Percentiles rank a stretch among this genome's conserved stretches.
Conservation (phyloP, 2,329 filamentous ascomycete species). For the Paradendryphiella salina region DNA sequence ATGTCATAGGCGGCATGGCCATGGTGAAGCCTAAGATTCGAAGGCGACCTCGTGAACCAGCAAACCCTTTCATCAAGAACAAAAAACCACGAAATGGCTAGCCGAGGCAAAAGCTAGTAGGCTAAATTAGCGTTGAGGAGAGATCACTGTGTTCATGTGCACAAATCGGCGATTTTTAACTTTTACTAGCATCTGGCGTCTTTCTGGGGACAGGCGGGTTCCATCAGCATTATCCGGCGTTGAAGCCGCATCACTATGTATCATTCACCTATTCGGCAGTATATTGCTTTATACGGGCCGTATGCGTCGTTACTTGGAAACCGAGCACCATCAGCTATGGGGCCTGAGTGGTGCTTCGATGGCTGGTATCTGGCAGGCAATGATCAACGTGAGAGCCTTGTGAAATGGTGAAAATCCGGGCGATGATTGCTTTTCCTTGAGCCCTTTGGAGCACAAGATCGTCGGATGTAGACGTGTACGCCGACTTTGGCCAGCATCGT, state of each 20-base stretch:
- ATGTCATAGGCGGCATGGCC: conserved; percentile 29
- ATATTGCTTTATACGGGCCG: conserved; percentile 11
- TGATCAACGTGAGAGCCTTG: conserved; percentile 20
- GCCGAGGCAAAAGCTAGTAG: not conserved
- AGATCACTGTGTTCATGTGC: conserved; percentile 6
- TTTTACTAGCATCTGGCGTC: conserved; percentile 3
- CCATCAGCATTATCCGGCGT: conserved; percentile 13
- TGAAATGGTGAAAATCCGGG: conserved; percentile 3
- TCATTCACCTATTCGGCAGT: conserved; percentile 5
- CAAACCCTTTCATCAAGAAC: conserved; percentile 35
- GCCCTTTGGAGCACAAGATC: not conserved
- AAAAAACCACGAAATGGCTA: conserved; percentile 36
- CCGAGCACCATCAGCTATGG: conserved; percentile 14
- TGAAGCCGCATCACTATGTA: conserved; percentile 3
- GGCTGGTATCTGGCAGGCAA: conserved; percentile 20
- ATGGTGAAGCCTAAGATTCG: conserved; percentile 40
- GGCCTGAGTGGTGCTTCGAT: conserved; percentile 14
- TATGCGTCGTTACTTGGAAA: conserved; percentile 8
- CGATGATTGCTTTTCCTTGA: not conserved
- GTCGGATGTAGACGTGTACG: not conserved
- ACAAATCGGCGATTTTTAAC: conserved; percentile 5
- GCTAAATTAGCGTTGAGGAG: not conserved
- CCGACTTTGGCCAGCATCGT: not conserved
- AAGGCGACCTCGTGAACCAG: conserved; percentile 30
- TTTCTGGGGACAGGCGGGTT: not conserved